Evolutionary conservation across 1,284 basidiomycete species (phyloP), one percentile per base, ranked within the genome.

Genomic region (Ganoderma multipileum): DNA sequence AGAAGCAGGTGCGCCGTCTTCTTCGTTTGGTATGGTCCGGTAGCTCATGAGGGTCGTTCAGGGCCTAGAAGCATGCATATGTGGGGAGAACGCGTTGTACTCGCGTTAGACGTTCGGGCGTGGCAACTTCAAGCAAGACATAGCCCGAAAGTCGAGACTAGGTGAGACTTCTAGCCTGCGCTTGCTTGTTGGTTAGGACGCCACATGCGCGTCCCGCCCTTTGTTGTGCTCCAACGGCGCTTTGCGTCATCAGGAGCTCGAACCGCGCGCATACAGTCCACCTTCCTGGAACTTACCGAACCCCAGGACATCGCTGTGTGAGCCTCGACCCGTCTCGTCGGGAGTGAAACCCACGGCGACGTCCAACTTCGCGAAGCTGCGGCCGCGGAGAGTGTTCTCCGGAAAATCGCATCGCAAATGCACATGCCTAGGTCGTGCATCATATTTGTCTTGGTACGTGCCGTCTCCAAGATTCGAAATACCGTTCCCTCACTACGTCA

Each of bases 401-500:
- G 33, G 11, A 5, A 7, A 11, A 23, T 26, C 52, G 26, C 52
- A 54, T 26, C 28, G 16, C 52, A 23, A 16, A 30, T 12, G 7
- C 38, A 12, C n/a, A 8, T 39, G 28, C 28, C 28, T 30, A 55
- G 3, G 30, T 0, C 4, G 30, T 16, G 0, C 16, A 4, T 23
- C 9, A 9, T 57, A 30, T 57, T n/a, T 36, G 55, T 36, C 55
- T 8, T n/a, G 20, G 55, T 57, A 16, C 20, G 33, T 57, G 28
- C 30, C 55, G 33, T n/a, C 33, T 38, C 55, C 55, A 38, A 18
- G 30, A 4, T 18, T 57, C 7, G 33, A 30, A 2, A 28, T 16
- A 30, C 55, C 30, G 30, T 38, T 58, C 55, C 55, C 33, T 38
- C 55, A 58, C 55, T n/a, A 33, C 30, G 55, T 58, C 55, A 58